Base-by-base conservation (phyloP, 1,139 yeast genomes). In the Candida glucosophila region DNA sequence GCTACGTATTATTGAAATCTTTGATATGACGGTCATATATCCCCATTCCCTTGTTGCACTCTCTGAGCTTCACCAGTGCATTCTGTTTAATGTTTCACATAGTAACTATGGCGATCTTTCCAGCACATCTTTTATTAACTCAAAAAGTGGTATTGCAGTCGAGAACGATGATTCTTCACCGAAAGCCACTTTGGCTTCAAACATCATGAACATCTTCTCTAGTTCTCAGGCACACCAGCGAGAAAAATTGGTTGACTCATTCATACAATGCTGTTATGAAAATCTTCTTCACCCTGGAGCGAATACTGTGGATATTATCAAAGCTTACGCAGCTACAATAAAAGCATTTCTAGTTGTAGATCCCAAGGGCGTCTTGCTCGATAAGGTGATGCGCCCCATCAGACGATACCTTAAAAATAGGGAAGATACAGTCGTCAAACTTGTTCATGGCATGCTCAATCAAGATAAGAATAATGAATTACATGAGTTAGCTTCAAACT, bases 341-440 rank as follows among this genome's bases (percentile, higher is more conserved):
- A 67, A 73, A 36, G 67, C 88, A 0, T 83, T 90, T 34, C 50
- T 80, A 15, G 55, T 78, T 0, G 59, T 90, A n/a, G 97, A 90
- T 41, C 94, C 95, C 2, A 67, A 82, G 22, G 96, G 95, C 0
- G 93, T 85, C 0, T 51, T 85, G 8, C 55, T 85, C 7, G 94
- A 83, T 46, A 73, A 73, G 33, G 92, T 80, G 1, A 73, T 81
- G 1, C 52, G 88, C 17, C 92, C 92, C 0, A 78, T 83, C 4
- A 54, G 93, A 25, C 50, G 68, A 22, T 73, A 72, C 41, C 57
- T 90, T 28, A 73, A 74, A 40, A 76, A 76, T 12, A 64, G 95
- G 33, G 69, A 72, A 1, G 97, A 90, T 44, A 72, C 92, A 0
- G 72, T 85, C 11, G 58, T 65, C 15, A 73, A 72, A 26, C 57